These are phyloP conservation scores for Hericium coralloides DNA, from an alignment of 768 basidiomycete genomes.

Conservation along the genomic window DNA sequence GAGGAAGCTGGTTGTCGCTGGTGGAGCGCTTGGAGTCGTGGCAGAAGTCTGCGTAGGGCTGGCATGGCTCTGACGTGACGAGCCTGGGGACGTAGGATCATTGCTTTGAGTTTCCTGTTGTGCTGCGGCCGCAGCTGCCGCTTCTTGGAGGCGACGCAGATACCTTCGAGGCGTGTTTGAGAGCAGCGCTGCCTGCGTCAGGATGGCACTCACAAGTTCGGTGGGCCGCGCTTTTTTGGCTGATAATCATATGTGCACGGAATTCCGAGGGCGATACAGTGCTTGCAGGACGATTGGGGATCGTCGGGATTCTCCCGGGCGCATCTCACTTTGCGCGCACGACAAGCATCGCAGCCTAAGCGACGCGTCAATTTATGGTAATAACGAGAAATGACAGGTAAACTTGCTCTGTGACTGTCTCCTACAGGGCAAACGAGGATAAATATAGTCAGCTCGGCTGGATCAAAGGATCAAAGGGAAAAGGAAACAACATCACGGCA, in stretches of 20 bases:
- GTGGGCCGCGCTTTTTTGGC: conserved; percentile 89
- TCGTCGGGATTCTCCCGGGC: conserved; percentile 74
- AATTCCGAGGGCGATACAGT: conserved; percentile 74
- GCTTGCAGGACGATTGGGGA: conserved; percentile 74
- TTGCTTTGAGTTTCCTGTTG: conserved; percentile 30
- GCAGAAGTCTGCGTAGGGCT: conserved; percentile 6
- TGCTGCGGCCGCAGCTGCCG: conserved; percentile 43
- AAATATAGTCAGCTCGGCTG: conserved; percentile 21
- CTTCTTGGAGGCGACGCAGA: conserved; percentile 72
- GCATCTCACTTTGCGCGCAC: conserved; percentile 81
- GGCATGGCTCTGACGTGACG: conserved; percentile 3
- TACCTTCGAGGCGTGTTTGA: conserved; percentile 32
- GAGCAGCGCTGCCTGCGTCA: conserved; percentile 6
- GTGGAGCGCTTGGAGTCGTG: conserved; percentile 7
- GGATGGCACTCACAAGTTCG: conserved; percentile 60
- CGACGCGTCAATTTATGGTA: conserved; percentile 18
- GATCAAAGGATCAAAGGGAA: conserved; percentile 18
- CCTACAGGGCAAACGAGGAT: conserved; percentile 37
- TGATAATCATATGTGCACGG: conserved; percentile 89
- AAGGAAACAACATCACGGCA: conserved; percentile 27
- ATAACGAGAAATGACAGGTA: conserved; percentile 10
- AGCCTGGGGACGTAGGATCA: conserved; percentile 9
- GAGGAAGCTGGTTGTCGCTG: conserved; percentile 34
- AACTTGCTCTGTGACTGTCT: conserved; percentile 78
- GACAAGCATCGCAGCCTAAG: conserved; percentile 77